Evolutionary conservation across 2,329 filamentous ascomycete genomes (phyloP).

Genomic region (Didymella glomerata): DNA sequence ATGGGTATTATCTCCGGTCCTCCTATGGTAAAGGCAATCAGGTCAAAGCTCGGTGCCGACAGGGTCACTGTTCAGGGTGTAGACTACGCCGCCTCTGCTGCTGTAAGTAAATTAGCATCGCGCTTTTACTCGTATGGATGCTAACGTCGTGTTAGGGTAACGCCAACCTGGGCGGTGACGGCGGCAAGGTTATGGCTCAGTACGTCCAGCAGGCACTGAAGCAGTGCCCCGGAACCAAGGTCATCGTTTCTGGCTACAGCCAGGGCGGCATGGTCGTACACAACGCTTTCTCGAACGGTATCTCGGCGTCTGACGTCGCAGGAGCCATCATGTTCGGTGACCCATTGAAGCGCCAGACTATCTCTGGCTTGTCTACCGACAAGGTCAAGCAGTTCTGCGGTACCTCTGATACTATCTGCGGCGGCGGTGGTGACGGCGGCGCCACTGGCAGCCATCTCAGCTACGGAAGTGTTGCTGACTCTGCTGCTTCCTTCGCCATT

Average conservation of each 20-base stretch:
- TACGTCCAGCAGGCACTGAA: slow-evolving; percentile 36
- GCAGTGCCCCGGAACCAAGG: slow-evolving; percentile 44
- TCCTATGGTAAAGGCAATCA: slow-evolving; percentile 44
- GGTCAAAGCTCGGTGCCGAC: slow-evolving; percentile 37
- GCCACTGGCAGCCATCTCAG: slow-evolving; percentile 41
- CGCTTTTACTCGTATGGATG: not conserved
- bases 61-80: slow-evolving; percentile 46
- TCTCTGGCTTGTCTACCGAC: slow-evolving; percentile 29
- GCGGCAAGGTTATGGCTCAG: slow-evolving; percentile 39
- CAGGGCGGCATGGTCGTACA: slow-evolving; percentile 49
- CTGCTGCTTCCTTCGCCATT: slow-evolving; percentile 41
- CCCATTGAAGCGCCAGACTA: slow-evolving; percentile 39
- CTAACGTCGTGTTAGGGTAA: slow-evolving; percentile 35
- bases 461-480: slow-evolving; percentile 40
- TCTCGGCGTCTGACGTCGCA: slow-evolving; percentile 34
- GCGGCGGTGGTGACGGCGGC: slow-evolving; percentile 35
- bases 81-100: slow-evolving; percentile 41
- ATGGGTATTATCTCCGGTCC: slow-evolving; percentile 55
- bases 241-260: slow-evolving; percentile 45
- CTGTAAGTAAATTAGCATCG: slow-evolving; percentile 27
- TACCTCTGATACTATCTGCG: slow-evolving; percentile 37
- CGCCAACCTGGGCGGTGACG: slow-evolving; percentile 35
- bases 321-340: slow-evolving; percentile 44
- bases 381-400: slow-evolving; percentile 44
- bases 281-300: slow-evolving; percentile 39